These are phyloP conservation scores for Apiospora aurea DNA, from an alignment of 2,329 filamentous ascomycete genomes.

Conservation along the genomic window DNA sequence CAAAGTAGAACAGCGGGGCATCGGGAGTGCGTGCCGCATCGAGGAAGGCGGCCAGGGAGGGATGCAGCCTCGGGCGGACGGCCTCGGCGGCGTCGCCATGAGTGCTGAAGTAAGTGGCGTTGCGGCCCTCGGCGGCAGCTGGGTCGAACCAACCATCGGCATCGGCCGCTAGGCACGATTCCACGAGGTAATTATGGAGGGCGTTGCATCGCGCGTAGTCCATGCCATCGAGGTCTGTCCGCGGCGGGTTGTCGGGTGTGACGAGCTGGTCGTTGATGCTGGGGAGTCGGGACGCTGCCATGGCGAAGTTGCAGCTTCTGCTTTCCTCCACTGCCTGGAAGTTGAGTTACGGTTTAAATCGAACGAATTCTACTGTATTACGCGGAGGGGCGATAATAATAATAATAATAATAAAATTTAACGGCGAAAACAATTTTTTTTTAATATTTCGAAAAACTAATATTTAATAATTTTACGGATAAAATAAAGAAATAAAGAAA, in stretches of 20 bases:
- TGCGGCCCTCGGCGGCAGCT: constrained; percentile 29
- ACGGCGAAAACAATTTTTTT: too few species aligned
- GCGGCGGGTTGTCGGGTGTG: constrained; percentile 37
- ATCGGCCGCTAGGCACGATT: constrained; percentile 38
- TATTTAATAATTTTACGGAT: too few species aligned
- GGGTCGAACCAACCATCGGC: constrained; percentile 27
- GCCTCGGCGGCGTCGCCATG: constrained; percentile 34
- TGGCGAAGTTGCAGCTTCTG: background rate
- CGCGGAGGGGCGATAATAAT: too few species aligned
- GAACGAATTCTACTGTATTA: background rate
- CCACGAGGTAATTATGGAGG: constrained; percentile 43
- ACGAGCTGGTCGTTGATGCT: constrained; percentile 36
- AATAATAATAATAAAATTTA: too few species aligned
- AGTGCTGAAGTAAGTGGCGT: constrained; percentile 34
- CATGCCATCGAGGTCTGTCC: constrained; percentile 32
- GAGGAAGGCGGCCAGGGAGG: constrained; percentile 38
- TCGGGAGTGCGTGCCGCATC: constrained; percentile 32
- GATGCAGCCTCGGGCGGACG: constrained; percentile 36
- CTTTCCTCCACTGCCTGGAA: background rate
- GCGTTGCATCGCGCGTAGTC: constrained; percentile 40
- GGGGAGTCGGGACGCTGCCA: constrained; percentile 22
- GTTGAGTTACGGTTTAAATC: background rate
- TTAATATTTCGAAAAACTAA: too few species aligned
- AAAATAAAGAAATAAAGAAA: too few species aligned
- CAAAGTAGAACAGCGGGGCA: constrained; percentile 37